Evolutionary conservation across 148 eudicot species (phyloP).

Genomic region (Rhododendron simsii): DNA sequence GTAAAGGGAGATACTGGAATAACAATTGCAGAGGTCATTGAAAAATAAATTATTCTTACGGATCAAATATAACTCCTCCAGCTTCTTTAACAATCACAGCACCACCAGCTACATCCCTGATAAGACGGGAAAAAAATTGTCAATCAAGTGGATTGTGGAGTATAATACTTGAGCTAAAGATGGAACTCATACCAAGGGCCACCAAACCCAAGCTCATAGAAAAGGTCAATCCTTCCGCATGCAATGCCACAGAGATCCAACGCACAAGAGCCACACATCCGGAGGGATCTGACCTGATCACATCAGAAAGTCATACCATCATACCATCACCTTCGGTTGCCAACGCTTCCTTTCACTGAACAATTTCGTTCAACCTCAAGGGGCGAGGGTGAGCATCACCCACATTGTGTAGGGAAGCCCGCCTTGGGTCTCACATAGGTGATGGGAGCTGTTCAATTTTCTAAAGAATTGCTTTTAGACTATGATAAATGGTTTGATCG

Average conservation of each 20-base stretch:
- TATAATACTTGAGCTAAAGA: not conserved
- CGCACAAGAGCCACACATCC: conserved; percentile 97
- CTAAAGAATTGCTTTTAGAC: not conserved
- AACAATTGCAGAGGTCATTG: not conserved
- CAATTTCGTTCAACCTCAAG: no score
- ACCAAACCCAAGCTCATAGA: conserved; percentile 71
- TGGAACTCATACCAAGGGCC: conserved; percentile 69
- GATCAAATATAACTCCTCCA: conserved; percentile 78
- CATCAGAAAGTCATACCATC: not conserved
- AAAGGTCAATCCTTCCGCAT: conserved; percentile 80
- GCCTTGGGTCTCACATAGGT: no score
- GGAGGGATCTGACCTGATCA: conserved; percentile 79
- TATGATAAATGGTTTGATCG: not conserved
- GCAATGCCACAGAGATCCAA: conserved; percentile 88
- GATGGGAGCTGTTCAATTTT: not conserved
- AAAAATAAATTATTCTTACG: conserved; percentile 31
- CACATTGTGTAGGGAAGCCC: no score
- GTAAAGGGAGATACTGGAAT: not conserved
- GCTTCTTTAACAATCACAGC: conserved; percentile 84
- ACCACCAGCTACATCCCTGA: conserved; percentile 90
- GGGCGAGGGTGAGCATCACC: no score
- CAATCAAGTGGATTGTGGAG: not conserved
- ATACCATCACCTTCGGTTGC: not conserved
- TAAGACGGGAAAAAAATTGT: not conserved
- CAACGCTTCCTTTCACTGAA: not conserved